Evolutionary conservation across 2,329 filamentous ascomycete species (phyloP), one percentile per base, ranked within the genome.

Genomic region (Calonectria hongkongensis): DNA sequence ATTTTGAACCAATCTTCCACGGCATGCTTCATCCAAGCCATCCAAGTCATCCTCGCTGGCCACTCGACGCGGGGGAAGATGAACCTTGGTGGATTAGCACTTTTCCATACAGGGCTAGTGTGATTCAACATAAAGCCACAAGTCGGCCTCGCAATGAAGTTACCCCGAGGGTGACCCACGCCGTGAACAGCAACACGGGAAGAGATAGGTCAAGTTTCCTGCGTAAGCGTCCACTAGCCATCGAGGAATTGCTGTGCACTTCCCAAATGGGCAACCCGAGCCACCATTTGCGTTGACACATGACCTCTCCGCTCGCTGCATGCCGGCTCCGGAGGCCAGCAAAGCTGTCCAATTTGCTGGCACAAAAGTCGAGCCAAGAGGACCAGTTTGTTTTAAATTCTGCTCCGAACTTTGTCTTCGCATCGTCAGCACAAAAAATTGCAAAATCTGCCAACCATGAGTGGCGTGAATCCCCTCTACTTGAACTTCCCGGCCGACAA

Each of bases 121-220:
- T 8, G 36, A 60, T 60, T 39, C 36, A 27, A 25, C 45, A 15
- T 21, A 3, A 41, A 60, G 54, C 54, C 54, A 60, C 33, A 25
- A 41, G 18, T 48, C 45, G 39, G 54, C 13, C 21, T 60, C 54
- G 54, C 54, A 39, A 21, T 60, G 54, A 60, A 41, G 54, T 60
- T 60, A 60, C 54, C 54, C 54, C 54, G 54, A 60, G 54, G 54
- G 54, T 60, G 54, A 60, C 54, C 54, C 54, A 60, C 54, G 54
- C 54, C 33, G 54, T 60, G 33, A 36, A 21, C 16, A 12, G 54
- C 51, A 13, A 15, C 51, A 21, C 30, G 30, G 33, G n/a, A 36
- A 58, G 54, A 41, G 54, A 60, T 39, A 16, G 36, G 36, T 60
- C 25, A 39, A 60, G 12, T 16, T 54, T 25, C 33, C 54, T 25